Percentiles rank a stretch among this genome's conserved stretches.
These are phyloP conservation scores for Neocatenulostroma microsporum DNA, from an alignment of 2,329 filamentous ascomycete species.

Conservation along the genomic window DNA sequence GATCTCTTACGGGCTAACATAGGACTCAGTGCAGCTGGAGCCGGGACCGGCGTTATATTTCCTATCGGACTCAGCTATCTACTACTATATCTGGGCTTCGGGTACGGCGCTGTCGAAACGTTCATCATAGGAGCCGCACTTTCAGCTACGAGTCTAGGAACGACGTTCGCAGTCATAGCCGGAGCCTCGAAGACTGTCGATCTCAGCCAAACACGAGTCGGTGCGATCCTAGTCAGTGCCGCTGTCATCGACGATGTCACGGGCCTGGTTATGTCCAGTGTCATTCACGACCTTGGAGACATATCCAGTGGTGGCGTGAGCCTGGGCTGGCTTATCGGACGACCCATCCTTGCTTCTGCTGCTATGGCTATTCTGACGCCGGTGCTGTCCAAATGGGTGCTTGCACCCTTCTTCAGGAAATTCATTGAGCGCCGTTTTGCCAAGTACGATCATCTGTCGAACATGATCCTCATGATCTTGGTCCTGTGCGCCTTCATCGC, in stretches of 20 bases:
- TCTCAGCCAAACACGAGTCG: constrained; percentile 49
- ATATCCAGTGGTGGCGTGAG: too few species aligned
- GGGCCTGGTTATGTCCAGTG: constrained; percentile 67
- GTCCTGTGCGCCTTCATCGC: constrained; percentile 25
- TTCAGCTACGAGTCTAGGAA: constrained; percentile 67
- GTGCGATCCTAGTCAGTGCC: constrained; percentile 58
- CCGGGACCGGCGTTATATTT: constrained; percentile 45
- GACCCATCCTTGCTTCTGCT: constrained; percentile 45
- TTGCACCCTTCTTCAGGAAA: neutral
- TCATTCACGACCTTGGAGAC: constrained; percentile 63
- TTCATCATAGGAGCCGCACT: constrained; percentile 68
- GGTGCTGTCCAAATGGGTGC: constrained; percentile 18
- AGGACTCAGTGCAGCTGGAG: neutral
- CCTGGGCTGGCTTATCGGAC: too few species aligned
- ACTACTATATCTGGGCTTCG: constrained; percentile 44
- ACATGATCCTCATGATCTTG: constrained; percentile 25
- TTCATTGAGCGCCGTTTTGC: constrained; percentile 11
- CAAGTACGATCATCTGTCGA: constrained; percentile 18
- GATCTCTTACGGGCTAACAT: constrained; percentile 34
- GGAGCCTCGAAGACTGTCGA: constrained; percentile 52
- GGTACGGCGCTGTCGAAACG: constrained; percentile 49
- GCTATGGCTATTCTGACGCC: constrained; percentile 19
- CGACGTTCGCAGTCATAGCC: constrained; percentile 58
- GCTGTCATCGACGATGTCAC: constrained; percentile 79
- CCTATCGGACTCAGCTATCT: constrained; percentile 61